phyloP scores from a whole-genome alignment of 495 filamentous ascomycete genomes.

The Lasiosphaeris hirsuta region DNA sequence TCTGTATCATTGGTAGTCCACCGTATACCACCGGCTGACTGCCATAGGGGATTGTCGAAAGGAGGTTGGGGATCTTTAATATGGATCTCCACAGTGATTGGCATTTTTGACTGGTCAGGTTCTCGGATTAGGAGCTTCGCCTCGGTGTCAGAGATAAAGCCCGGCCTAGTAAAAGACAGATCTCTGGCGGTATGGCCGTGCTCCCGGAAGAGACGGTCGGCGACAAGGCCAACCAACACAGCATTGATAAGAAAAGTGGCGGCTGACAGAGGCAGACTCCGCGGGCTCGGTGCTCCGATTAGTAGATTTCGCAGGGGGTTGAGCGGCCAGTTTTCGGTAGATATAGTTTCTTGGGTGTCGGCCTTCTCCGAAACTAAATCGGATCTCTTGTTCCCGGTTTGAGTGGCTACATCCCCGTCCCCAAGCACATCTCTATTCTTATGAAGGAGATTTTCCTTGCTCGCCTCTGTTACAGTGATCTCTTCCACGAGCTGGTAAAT shows the following conservation, averaged over 20 bases:
- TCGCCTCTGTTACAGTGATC: conserved; percentile 53
- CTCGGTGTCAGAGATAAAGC: conserved; percentile 76
- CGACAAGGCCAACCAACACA: conserved; percentile 58
- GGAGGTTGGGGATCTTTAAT: conserved; percentile 44
- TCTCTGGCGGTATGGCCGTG: conserved; percentile 66
- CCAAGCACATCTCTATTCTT: conserved; percentile 18
- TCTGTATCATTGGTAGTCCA: conserved; percentile 73
- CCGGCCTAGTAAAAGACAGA: conserved; percentile 77
- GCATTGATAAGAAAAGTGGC: conserved; percentile 69
- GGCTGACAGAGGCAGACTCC: conserved; percentile 52
- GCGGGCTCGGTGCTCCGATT: conserved; percentile 71
- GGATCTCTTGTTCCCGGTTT: conserved; percentile 17
- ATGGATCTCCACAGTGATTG: conserved; percentile 61
- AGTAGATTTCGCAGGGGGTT: conserved; percentile 60
- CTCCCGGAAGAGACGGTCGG: conserved; percentile 73
- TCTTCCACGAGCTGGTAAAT: conserved; percentile 60
- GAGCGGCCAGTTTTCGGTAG: conserved; percentile 37
- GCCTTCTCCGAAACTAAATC: conserved; percentile 30
- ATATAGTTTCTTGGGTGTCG: conserved; percentile 50
- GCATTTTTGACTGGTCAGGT: conserved; percentile 69
- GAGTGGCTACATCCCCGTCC: conserved; percentile 20
- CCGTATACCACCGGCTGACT: conserved; percentile 58
- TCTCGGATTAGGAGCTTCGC: conserved; percentile 84
- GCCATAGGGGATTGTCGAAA: conserved; percentile 57
- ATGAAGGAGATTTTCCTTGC: conserved; percentile 18